Base-by-base conservation (phyloP, 257 asterid genomes). In the Primulina eburnea region DNA sequence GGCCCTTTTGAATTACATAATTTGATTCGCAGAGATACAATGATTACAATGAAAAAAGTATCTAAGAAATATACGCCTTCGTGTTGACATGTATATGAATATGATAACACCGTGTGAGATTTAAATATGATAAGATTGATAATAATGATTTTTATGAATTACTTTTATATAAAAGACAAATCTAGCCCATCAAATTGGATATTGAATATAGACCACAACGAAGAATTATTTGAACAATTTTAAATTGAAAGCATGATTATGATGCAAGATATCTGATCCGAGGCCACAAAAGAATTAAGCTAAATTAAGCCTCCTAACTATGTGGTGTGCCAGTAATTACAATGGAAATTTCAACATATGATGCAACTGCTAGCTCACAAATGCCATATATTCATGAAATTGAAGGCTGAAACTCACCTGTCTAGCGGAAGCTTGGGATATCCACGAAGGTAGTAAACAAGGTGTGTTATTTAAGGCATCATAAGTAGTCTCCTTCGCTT, bases 361-460 rank as follows among this genome's bases (percentile, higher is more conserved):
- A 2, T 43, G 77, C 30, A 77, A 60, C 64, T 8, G 57, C 29
- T 43, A 77, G 14, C 40, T 60, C 53, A 57, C 74, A 57, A 8
- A 34, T 8, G 53, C 58, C 70, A 70, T 69, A 59, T 69, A 75
- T 18, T 32, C 17, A 58, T 50, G 14, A 18, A 66, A 65, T 33
- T 58, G 64, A 60, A 32, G 64, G n/a, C 66, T 53, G 29, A 7
- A 65, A 81, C 91, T 88, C 79, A 93, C 99, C 77, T 93, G 99
- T 65, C 96, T 90, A 60, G 99, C 99, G 75, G 99, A 93, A 75
- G 99, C 99, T 84, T 90, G 90, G 61, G 99, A 93, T 77, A 93
- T 90, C 99, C 99, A 93, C 47, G 99, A 90, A 73, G 99, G 97
- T 71, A 93, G 77, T 80, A 93, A 82, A 69, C 99, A 93, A 2